These are phyloP conservation scores for Tolypocladium inflatum DNA, from an alignment of 2,329 filamentous ascomycete species.

Conservation along the genomic window DNA sequence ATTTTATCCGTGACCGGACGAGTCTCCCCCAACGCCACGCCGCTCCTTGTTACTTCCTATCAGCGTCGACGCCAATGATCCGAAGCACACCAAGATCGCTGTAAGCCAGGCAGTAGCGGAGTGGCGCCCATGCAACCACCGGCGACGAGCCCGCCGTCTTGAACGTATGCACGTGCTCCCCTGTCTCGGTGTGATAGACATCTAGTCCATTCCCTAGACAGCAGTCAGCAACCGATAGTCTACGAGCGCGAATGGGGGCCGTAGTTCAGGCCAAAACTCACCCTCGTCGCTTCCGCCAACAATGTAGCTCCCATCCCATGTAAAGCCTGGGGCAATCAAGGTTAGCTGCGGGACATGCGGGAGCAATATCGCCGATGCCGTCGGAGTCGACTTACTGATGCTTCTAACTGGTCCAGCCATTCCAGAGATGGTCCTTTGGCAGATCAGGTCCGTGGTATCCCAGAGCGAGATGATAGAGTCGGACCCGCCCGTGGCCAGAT, in stretches of 20 bases:
- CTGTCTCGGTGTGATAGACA: slow-evolving; percentile 63
- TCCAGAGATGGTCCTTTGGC: slow-evolving; percentile 58
- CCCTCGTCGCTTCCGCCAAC: slow-evolving; percentile 68
- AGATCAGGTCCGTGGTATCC: slow-evolving; percentile 72
- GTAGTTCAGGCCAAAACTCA: slow-evolving; percentile 14
- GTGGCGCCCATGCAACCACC: slow-evolving; percentile 68
- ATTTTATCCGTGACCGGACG: background rate
- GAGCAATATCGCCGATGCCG: too few relatives aligned
- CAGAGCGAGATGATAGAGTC: slow-evolving; percentile 69
- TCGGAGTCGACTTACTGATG: slow-evolving; percentile 43
- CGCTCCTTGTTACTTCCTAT: slow-evolving; percentile 20
- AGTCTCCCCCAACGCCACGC: too few relatives aligned
- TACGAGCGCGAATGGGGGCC: background rate
- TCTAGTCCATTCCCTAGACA: slow-evolving; percentile 49
- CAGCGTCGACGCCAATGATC: slow-evolving; percentile 53
- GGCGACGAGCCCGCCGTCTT: slow-evolving; percentile 57
- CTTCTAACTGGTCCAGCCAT: slow-evolving; percentile 62
- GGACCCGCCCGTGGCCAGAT: slow-evolving; percentile 64
- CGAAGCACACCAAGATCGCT: slow-evolving; percentile 59
- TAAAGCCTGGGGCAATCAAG: slow-evolving; percentile 45
- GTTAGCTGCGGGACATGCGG: background rate
- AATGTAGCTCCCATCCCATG: slow-evolving; percentile 67
- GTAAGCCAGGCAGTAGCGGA: slow-evolving; percentile 64
- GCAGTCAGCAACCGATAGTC: background rate
- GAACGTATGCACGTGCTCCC: slow-evolving; percentile 62